Evolutionary conservation across 768 basidiomycete species (phyloP), one percentile per base, ranked within the genome.

Genomic region (Hemileccinum rubropunctum): DNA sequence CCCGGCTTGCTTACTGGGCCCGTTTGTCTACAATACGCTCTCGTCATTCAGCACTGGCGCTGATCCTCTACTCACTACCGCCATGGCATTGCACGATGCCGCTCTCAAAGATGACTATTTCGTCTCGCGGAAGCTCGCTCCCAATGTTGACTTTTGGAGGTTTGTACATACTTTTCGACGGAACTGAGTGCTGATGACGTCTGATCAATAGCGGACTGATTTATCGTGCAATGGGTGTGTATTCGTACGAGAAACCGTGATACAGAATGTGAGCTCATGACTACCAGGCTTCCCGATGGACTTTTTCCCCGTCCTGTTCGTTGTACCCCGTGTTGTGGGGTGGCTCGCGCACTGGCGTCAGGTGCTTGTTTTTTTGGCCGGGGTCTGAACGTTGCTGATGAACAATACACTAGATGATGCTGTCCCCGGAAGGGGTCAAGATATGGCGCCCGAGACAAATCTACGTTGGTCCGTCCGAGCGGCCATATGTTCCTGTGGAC

Each of bases 341-440:
- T 95, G 92, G 93, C 74, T 95, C 8, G 89, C 91, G 0, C 92
- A 94, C 67, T 95, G 92, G 92, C 77, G 89, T 47, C 89, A 90
- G 78, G 88, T 83, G 48, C 46, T 68, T 54, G 14, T 27, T 11
- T 17, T n/a, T 48, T 39, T 45, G 27, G 14, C 23, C 45, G 40
- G n/a, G 21, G 4, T 33, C n/a, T 12, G 41, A 28, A 21, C n/a
- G 37, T 39, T 45, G 32, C 41, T 58, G 38, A 54, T 33, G 13
- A 8, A 2, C 27, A 48, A 27, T 48, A 32, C n/a, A 35, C 42
- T 60, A 95, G 84, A 90, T 94, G 88, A 94, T 94, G 92, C 72
- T 95, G 40, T 85, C 89, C 61, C 78, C 85, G 27, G 88, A 83
- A 18, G 91, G 91, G 43, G 91, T 95, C 53, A 95, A 94, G 71